These are phyloP conservation scores for Melampsora americana DNA, from an alignment of 1,284 basidiomycete species.

Conservation along the genomic window DNA sequence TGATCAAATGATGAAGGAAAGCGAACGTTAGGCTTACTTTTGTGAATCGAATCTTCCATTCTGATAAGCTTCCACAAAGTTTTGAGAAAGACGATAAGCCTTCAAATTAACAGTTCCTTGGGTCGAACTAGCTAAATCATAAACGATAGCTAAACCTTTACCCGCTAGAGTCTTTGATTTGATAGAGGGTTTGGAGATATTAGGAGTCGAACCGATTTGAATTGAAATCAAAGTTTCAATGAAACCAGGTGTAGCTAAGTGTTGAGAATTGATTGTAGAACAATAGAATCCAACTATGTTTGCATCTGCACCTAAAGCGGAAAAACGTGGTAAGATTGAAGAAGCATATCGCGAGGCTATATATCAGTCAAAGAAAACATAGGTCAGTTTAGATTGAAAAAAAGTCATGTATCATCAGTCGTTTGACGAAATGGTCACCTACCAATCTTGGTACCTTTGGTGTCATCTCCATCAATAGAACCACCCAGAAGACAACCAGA, in stretches of 20 bases:
- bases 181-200: conserved; percentile 15
- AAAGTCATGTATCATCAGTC: neutral
- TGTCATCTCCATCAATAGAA: conserved; percentile 71
- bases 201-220: conserved; percentile 67
- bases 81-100: conserved; percentile 79
- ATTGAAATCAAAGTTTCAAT: conserved; percentile 84
- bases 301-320: conserved; percentile 89
- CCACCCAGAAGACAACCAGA: conserved; percentile 55
- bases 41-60: conserved; percentile 80
- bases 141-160: conserved; percentile 42
- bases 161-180: conserved; percentile 42
- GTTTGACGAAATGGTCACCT: no score
- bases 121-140: conserved; percentile 62
- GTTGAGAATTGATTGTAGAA: conserved; percentile 60
- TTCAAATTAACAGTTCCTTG: conserved; percentile 85
- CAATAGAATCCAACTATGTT: conserved; percentile 96
- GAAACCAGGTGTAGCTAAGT: conserved; percentile 75
- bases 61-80: conserved; percentile 82
- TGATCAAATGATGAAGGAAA: no score
- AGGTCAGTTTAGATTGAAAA: no score
- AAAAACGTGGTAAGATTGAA: conserved; percentile 78
- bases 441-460: conserved; percentile 57
- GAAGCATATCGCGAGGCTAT: conserved; percentile 64
- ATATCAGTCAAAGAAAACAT: conserved; percentile 10
- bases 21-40: conserved; percentile 60